phyloP scores from a whole-genome alignment of 2,329 filamentous ascomycete genomes.

The Hymenoscyphus fructigenus region DNA sequence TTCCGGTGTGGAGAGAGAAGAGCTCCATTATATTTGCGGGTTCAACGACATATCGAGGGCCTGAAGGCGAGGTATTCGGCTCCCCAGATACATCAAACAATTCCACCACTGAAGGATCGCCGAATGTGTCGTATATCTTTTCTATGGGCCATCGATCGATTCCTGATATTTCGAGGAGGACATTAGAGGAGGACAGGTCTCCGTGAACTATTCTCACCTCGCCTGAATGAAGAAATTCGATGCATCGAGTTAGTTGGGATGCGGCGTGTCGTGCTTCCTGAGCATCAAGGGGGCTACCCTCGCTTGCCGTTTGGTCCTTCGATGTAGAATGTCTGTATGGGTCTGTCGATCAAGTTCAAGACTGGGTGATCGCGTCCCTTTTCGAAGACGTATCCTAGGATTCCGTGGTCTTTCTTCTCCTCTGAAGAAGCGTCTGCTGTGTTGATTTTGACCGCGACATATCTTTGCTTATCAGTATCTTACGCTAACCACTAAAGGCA shows the following conservation, averaged over 20 bases:
- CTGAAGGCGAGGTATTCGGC: background rate
- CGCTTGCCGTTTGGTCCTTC: slow-evolving; percentile 43
- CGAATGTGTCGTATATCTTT: background rate
- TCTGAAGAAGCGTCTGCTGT: slow-evolving; percentile 9
- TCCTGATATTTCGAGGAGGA: slow-evolving; percentile 6
- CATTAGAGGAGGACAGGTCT: slow-evolving; percentile 12
- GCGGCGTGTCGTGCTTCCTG: background rate
- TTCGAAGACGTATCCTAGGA: slow-evolving; percentile 2
- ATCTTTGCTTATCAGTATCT: slow-evolving; percentile 24
- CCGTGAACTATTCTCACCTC: slow-evolving; percentile 10
- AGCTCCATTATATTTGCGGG: slow-evolving; percentile 1
- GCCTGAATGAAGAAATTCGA: slow-evolving; percentile 1
- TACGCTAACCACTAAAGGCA: slow-evolving; percentile 43
- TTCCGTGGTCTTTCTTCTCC: background rate
- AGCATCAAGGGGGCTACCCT: background rate
- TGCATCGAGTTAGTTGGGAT: background rate
- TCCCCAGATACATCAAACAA: background rate
- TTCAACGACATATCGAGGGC: slow-evolving; percentile 1
- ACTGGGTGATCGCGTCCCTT: background rate
- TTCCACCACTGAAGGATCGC: background rate
- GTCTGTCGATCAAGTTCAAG: background rate
- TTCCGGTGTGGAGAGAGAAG: slow-evolving; percentile 9
- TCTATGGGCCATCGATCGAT: background rate
- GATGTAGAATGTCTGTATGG: slow-evolving; percentile 6
- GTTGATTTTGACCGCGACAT: slow-evolving; percentile 22